Conservation (phyloP, 2,329 filamentous ascomycete species). For the Myotisia sp. region DNA sequence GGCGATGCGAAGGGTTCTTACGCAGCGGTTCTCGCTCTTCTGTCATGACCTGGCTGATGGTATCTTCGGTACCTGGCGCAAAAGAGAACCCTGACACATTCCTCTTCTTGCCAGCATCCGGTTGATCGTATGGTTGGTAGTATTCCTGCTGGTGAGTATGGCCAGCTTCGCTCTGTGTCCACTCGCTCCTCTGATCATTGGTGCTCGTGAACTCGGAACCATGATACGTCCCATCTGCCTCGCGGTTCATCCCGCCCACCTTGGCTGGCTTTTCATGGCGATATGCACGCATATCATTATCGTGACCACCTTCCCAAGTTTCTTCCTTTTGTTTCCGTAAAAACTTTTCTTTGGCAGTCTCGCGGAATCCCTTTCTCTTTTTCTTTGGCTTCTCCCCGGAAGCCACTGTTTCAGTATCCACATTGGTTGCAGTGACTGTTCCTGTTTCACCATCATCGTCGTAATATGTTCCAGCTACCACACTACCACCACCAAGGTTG, state of each 20-base stretch:
- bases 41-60: conserved; percentile 22
- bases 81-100: conserved; percentile 35
- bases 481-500: conserved; percentile 69
- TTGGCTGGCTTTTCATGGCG: conserved; percentile 72
- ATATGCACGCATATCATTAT: conserved; percentile 64
- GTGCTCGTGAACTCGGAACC: conserved; percentile 54
- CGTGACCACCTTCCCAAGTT: conserved; percentile 45
- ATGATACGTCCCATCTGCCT: conserved; percentile 70
- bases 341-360: conserved; percentile 33
- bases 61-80: conserved; percentile 34
- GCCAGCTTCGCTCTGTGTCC: conserved; percentile 25
- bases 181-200: conserved; percentile 42
- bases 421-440: no score
- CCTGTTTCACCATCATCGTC: conserved; percentile 43
- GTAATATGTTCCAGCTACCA: conserved; percentile 49
- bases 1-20: conserved; percentile 8
- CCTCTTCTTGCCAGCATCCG: conserved; percentile 19
- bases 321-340: conserved; percentile 20
- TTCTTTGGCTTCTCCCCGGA: conserved; percentile 26
- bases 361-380: conserved; percentile 12
- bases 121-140: conserved; percentile 34
- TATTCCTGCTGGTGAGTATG: conserved; percentile 7
- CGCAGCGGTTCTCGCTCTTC: conserved; percentile 20
- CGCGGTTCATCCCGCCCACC: conserved; percentile 77
- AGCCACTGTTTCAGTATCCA: conserved; percentile 33